These are phyloP conservation scores for Calycina herbarum DNA, from an alignment of 2,329 filamentous ascomycete genomes.

Conservation along the genomic window DNA sequence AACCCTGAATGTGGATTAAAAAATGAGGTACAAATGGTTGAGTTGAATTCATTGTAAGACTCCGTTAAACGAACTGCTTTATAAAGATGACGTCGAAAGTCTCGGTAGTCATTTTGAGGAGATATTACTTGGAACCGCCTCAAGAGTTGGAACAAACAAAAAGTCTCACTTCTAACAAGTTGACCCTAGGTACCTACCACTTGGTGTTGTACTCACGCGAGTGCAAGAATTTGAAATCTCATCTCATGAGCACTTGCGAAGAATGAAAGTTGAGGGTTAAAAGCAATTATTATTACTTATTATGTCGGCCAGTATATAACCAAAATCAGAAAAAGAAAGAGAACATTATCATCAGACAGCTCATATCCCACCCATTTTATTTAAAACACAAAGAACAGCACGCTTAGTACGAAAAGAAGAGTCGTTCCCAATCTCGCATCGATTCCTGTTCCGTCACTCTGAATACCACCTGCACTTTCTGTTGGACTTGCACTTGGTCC, in stretches of 20 bases:
- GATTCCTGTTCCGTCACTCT: neutral
- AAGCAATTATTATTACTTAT: neutral
- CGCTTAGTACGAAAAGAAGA: neutral
- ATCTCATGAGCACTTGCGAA: neutral
- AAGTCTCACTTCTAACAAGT: neutral
- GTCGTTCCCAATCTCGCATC: neutral
- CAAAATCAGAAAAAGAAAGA: neutral
- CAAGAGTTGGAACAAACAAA: too few species aligned
- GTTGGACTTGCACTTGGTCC: conserved; percentile 4
- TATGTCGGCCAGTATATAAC: neutral
- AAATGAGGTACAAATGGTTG: neutral
- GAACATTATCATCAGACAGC: neutral
- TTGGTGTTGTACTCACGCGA: neutral
- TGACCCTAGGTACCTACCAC: neutral
- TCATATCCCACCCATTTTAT: neutral
- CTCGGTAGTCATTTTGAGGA: neutral
- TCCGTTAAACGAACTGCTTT: neutral
- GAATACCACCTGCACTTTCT: too few species aligned
- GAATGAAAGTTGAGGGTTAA: neutral
- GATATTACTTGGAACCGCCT: neutral
- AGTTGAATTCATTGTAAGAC: neutral
- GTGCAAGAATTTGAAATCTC: neutral
- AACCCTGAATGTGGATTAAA: neutral
- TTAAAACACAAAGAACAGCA: neutral
- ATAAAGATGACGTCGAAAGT: neutral